A percentile compares a stretch with the other conserved stretches of the same genome.
These are phyloP conservation scores for Gaertneriomyces semiglobifer DNA, from an alignment of 192 early-diverging fungal species.

Conservation along the genomic window DNA sequence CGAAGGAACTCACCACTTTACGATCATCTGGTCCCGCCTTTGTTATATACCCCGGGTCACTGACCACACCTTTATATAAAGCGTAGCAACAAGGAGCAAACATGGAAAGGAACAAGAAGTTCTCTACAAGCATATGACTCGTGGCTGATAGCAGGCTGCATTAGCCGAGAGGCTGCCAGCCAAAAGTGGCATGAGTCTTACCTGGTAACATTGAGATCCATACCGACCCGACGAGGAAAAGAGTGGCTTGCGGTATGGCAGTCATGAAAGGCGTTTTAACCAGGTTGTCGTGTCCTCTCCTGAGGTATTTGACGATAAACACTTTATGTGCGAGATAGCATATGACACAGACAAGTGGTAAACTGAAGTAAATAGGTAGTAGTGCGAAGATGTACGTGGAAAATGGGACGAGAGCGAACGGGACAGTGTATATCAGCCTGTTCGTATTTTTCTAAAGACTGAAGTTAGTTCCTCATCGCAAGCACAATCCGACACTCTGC, in stretches of 20 bases:
- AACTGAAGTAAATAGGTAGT: conserved; percentile 75
- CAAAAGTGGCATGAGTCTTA: conserved; percentile 38
- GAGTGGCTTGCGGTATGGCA: conserved; percentile 81
- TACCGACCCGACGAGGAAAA: conserved; percentile 64
- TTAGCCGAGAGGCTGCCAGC: background rate
- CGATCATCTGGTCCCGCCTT: conserved; percentile 43
- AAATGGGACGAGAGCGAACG: conserved; percentile 63
- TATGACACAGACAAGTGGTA: conserved; percentile 53
- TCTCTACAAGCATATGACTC: conserved; percentile 53
- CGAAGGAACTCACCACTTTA: conserved; percentile 20
- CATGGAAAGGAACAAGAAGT: conserved; percentile 64
- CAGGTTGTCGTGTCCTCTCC: conserved; percentile 41
- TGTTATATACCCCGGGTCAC: conserved; percentile 78
- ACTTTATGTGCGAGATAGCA: conserved; percentile 57
- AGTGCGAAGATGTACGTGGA: conserved; percentile 53
- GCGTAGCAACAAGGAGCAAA: conserved; percentile 64
- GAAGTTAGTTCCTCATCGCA: background rate
- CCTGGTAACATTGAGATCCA: conserved; percentile 72
- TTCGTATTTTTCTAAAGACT: conserved; percentile 54
- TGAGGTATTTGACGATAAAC: conserved; percentile 59
- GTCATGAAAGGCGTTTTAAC: conserved; percentile 78
- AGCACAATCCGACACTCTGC: background rate
- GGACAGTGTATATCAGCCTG: conserved; percentile 65
- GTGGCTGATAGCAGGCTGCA: conserved; percentile 48
- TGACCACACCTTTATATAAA: conserved; percentile 70